Percentiles rank a stretch among this genome's conserved stretches.
Conservation (phyloP, 2,329 filamentous ascomycete genomes). For the Coniochaeta prunicola region DNA sequence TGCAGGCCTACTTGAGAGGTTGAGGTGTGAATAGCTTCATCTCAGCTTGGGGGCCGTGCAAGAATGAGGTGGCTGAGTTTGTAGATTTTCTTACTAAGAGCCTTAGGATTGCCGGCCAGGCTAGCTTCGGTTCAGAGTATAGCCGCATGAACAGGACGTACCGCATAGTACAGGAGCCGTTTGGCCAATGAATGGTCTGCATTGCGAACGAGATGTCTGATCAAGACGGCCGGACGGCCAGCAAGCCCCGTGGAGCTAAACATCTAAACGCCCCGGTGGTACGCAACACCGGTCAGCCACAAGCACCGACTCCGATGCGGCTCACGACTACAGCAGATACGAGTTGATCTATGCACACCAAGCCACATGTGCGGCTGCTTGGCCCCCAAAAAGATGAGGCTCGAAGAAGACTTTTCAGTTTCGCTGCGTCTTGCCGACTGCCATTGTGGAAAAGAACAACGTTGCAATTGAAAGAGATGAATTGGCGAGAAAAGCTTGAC, state of each 20-base stretch:
- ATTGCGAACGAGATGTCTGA: neutral
- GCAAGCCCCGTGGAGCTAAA: neutral
- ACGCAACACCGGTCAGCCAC: neutral
- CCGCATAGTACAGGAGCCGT: too few relatives aligned
- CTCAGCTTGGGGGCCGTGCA: neutral
- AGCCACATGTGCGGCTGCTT: neutral
- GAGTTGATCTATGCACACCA: neutral
- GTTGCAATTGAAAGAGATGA: neutral
- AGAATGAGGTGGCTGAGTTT: neutral
- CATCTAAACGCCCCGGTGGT: neutral
- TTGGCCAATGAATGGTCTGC: neutral
- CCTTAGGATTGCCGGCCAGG: neutral
- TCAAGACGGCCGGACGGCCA: neutral
- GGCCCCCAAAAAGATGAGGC: neutral
- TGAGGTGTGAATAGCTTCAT: neutral
- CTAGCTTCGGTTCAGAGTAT: neutral
- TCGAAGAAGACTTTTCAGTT: too few relatives aligned
- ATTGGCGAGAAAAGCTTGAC: neutral
- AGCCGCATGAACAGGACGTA: neutral
- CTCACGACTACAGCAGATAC: neutral
- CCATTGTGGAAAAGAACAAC: neutral
- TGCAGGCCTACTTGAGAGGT: neutral
- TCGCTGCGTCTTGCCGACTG: too few relatives aligned
- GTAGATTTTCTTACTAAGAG: neutral
- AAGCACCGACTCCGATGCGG: neutral